A percentile compares a stretch with the other conserved stretches of the same genome.
These are phyloP conservation scores for Aureobasidium sp. DNA, from an alignment of 2,329 filamentous ascomycete genomes.

Conservation along the genomic window DNA sequence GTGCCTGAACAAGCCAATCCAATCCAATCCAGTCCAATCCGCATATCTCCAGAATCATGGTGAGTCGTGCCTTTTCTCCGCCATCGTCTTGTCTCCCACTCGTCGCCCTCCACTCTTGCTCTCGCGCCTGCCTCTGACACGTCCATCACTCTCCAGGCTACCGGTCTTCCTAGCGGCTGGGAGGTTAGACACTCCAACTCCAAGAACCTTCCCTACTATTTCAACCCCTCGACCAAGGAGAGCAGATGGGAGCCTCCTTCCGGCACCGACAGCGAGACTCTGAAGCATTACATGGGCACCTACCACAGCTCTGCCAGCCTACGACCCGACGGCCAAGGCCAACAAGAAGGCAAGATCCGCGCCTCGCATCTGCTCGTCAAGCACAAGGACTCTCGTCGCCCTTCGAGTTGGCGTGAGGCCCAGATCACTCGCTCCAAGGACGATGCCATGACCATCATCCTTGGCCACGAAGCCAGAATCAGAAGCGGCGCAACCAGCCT, in stretches of 20 bases:
- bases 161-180: slow-evolving; percentile 79
- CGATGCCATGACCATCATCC: slow-evolving; percentile 72
- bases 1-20: not conserved
- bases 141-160: slow-evolving; percentile 24
- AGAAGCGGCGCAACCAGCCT: slow-evolving; percentile 58
- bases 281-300: slow-evolving; percentile 88
- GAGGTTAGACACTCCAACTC: slow-evolving; percentile 97
- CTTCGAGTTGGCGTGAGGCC: slow-evolving; percentile 86
- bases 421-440: slow-evolving; percentile 84
- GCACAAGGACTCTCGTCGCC: slow-evolving; percentile 78
- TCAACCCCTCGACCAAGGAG: slow-evolving; percentile 77
- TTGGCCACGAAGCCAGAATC: slow-evolving; percentile 68
- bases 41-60: slow-evolving; percentile 4
- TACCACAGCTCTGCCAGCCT: slow-evolving; percentile 61
- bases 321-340: slow-evolving; percentile 25
- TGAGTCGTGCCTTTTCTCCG: not conserved
- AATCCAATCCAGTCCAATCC: not conserved
- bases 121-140: not conserved
- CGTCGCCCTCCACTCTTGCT: slow-evolving; percentile 23
- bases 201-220: slow-evolving; percentile 98
- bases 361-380: slow-evolving; percentile 90
- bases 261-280: slow-evolving; percentile 80
- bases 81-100: not conserved
- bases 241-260: slow-evolving; percentile 92
- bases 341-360: slow-evolving; percentile 72